Conservation (phyloP, 176 grass and related monocot species). For the Poa annua region DNA sequence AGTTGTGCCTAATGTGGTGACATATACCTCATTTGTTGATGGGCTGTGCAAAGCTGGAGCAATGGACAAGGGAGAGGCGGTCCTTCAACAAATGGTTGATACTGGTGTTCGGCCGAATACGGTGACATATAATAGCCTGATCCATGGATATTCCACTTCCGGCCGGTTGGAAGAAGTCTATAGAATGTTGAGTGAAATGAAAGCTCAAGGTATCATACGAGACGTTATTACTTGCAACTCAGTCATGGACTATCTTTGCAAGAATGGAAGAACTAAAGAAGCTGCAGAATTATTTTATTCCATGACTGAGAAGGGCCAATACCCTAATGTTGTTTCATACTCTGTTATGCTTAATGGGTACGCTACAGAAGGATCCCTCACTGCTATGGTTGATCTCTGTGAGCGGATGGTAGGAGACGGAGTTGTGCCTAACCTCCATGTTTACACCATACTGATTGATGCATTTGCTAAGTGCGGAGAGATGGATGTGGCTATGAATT, state of each 20-base stretch:
- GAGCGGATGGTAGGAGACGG: neutral
- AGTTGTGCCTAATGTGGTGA: neutral
- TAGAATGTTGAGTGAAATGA: constrained; percentile 39
- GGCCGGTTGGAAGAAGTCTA: neutral
- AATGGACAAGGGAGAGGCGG: neutral
- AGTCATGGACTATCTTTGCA: constrained; percentile 25
- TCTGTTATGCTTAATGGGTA: constrained; percentile 4
- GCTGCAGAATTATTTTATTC: neutral
- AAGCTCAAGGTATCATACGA: neutral
- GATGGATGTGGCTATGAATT: neutral
- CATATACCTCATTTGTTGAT: neutral
- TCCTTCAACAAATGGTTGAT: neutral
- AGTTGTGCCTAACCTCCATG: neutral
- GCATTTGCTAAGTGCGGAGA: neutral
- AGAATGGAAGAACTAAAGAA: constrained; percentile 19
- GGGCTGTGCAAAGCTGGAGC: neutral
- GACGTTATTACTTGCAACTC: neutral
- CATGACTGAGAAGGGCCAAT: neutral
- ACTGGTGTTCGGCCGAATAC: neutral
- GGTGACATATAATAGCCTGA: constrained; percentile 11
- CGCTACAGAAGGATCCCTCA: neutral
- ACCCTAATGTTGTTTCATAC: neutral
- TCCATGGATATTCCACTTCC: constrained; percentile 26
- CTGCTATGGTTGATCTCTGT: neutral
- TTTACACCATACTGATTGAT: neutral